These are phyloP conservation scores for Castanea crenata DNA, from an alignment of 306 rosid species.

Conservation along the genomic window DNA sequence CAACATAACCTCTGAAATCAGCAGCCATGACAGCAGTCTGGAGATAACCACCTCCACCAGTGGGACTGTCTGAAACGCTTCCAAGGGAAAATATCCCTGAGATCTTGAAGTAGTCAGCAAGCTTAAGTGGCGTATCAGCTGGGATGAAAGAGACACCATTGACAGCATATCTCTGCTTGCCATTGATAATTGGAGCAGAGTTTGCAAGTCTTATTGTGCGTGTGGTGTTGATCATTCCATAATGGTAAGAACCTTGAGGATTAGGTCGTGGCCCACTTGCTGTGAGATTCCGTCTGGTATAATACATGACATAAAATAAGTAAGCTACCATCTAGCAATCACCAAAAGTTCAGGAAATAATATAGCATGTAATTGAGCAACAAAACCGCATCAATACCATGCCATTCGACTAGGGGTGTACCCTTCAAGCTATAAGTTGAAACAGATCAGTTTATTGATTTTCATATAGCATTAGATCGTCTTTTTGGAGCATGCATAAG, in stretches of 20 bases:
- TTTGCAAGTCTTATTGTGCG: constrained; percentile 62
- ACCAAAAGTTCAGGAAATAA: neutral
- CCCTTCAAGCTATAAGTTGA: neutral
- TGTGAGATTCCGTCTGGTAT: constrained; percentile 71
- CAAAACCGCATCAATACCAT: neutral
- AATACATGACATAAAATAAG: constrained; percentile 7
- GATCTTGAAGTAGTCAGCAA: constrained; percentile 83
- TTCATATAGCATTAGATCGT: neutral
- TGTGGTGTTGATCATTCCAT: constrained; percentile 74
- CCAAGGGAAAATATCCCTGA: constrained; percentile 64
- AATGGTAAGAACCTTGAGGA: constrained; percentile 91
- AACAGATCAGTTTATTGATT: neutral
- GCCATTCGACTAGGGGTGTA: neutral
- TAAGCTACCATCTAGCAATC: neutral
- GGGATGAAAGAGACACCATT: constrained; percentile 75
- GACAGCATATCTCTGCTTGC: constrained; percentile 80
- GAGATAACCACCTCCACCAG: constrained; percentile 60
- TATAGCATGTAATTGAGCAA: neutral
- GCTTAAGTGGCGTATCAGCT: constrained; percentile 80
- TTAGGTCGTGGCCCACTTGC: constrained; percentile 97
- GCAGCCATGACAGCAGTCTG: constrained; percentile 80
- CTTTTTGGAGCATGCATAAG: neutral
- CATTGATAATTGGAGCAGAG: constrained; percentile 67
- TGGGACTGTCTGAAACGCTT: constrained; percentile 58
- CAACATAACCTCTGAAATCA: constrained; percentile 59